phyloP scores from a whole-genome alignment of 768 basidiomycete genomes.

The Calocera viscosa region DNA sequence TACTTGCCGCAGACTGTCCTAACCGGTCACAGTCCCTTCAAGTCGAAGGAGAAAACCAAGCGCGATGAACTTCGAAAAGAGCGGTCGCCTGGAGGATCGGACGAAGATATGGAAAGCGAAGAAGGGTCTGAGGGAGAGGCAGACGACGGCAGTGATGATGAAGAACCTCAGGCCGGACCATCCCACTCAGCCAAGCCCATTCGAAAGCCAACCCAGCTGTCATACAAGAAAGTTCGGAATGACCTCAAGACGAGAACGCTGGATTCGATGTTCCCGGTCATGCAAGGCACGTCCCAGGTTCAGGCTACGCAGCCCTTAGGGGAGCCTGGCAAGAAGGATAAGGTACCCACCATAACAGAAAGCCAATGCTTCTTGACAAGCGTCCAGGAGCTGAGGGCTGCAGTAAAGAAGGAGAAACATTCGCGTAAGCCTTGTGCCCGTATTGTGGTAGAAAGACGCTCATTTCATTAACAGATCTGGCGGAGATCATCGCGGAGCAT shows the following conservation, averaged over 20 bases:
- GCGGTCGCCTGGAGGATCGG: conserved; percentile 14
- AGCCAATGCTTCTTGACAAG: conserved; percentile 69
- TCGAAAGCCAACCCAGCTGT: conserved; percentile 39
- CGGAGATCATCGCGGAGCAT: conserved; percentile 73
- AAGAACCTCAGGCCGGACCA: not conserved
- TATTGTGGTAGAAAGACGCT: not conserved
- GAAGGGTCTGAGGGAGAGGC: conserved; percentile 19
- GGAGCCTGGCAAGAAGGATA: conserved; percentile 26
- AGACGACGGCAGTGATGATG: conserved; percentile 18
- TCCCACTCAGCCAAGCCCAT: conserved; percentile 38
- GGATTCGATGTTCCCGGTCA: conserved; percentile 83
- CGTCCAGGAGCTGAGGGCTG: conserved; percentile 50
- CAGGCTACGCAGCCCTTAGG: conserved; percentile 20
- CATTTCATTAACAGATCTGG: conserved; percentile 68
- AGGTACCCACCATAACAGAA: conserved; percentile 43
- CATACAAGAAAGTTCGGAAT: conserved; percentile 67
- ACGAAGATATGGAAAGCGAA: conserved; percentile 14
- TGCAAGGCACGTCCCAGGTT: conserved; percentile 14
- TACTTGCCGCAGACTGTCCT: conserved; percentile 23
- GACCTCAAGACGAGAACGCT: conserved; percentile 78
- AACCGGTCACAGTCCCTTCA: conserved; percentile 17
- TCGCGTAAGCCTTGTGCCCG: conserved; percentile 38
- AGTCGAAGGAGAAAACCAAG: not conserved
- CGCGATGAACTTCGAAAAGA: not conserved
- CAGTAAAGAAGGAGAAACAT: conserved; percentile 50